Conservation (phyloP, 805 yeast genomes). For the Ogataea parapolymorpha region DNA sequence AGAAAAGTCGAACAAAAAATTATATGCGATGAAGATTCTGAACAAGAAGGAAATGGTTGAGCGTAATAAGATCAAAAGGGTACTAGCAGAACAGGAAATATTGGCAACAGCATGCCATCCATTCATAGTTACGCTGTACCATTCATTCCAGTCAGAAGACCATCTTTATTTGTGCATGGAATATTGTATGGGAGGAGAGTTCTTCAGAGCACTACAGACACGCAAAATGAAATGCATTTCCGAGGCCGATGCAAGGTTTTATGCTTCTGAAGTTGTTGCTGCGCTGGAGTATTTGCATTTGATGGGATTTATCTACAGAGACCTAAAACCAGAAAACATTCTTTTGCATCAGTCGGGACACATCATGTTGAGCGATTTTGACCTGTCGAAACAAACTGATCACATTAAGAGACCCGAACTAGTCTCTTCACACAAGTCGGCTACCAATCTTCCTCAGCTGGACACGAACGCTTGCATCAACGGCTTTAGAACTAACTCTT, state of each 20-base stretch:
- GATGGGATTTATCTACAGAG: constrained; percentile 97
- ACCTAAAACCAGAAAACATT: constrained; percentile 94
- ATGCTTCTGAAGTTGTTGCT: constrained; percentile 95
- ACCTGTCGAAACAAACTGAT: constrained; percentile 84
- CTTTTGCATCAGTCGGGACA: constrained; percentile 95
- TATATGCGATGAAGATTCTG: constrained; percentile 91
- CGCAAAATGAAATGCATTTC: constrained; percentile 78
- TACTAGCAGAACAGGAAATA: constrained; percentile 94
- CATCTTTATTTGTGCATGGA: constrained; percentile 94
- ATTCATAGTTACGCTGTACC: constrained; percentile 92
- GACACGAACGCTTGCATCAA: constrained; percentile 95
- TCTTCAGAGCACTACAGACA: constrained; percentile 92
- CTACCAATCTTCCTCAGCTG: constrained; percentile 53
- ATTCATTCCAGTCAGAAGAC: constrained; percentile 93
- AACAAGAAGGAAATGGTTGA: constrained; percentile 91
- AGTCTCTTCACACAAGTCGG: constrained; percentile 34
- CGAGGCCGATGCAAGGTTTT: constrained; percentile 88
- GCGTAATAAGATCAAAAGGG: constrained; percentile 91
- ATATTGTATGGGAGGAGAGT: constrained; percentile 99
- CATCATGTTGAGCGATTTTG: constrained; percentile 96
- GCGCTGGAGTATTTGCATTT: constrained; percentile 93
- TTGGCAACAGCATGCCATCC: constrained; percentile 95
- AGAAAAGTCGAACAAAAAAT: constrained; percentile 68
- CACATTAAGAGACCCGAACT: constrained; percentile 74
- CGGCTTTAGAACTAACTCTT: constrained; percentile 94